These are phyloP conservation scores for Pseudocohnilembus persalinus DNA, from an alignment of 169 alveolate genomes.

Conservation along the genomic window DNA sequence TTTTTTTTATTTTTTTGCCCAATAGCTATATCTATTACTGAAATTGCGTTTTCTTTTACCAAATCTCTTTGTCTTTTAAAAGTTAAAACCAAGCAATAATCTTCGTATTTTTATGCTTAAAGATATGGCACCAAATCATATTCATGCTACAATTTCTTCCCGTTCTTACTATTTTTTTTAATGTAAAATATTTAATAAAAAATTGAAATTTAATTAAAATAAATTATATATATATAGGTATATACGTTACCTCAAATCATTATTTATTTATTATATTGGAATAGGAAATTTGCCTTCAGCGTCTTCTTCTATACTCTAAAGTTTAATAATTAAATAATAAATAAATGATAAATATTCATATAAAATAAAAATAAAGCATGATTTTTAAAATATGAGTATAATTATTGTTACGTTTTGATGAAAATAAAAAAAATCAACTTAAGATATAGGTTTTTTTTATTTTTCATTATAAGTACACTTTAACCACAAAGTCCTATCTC, in stretches of 20 bases:
- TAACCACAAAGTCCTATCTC: conserved; percentile 12
- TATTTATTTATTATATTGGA: no score
- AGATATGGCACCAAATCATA: no score
- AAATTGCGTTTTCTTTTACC: background rate
- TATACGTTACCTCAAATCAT: no score
- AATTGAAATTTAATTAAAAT: no score
- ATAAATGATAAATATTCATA: background rate
- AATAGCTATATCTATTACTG: background rate
- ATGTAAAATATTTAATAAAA: no score
- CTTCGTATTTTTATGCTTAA: background rate
- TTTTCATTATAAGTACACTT: conserved; percentile 3
- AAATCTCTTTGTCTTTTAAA: conserved; percentile 1
- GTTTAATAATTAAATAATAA: background rate
- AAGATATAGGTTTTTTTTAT: conserved; percentile 11
- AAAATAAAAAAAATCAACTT: background rate
- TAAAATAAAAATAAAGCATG: background rate
- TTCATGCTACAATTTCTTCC: no score
- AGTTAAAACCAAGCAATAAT: background rate
- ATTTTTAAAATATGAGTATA: no score
- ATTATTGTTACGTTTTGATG: no score
- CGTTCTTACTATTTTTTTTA: no score
- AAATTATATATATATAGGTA: no score
- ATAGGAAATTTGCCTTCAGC: no score
- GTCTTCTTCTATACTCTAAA: background rate
- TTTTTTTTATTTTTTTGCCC: conserved; percentile 11